Evolutionary conservation across 2,329 filamentous ascomycete species (phyloP).

Genomic region (Stromatinia cepivora): DNA sequence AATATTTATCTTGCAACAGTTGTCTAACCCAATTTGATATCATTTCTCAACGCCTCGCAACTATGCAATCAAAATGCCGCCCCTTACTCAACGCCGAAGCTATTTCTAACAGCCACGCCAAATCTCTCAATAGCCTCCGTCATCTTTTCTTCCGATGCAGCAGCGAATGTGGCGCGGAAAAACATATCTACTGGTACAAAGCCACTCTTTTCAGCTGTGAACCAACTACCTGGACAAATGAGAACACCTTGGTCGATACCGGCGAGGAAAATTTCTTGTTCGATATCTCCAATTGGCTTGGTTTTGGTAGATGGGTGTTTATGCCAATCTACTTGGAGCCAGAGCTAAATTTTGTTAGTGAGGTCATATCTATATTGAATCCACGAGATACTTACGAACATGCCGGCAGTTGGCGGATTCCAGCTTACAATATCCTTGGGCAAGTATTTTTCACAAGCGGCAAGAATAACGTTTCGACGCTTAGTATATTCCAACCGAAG

Average conservation of each 20-base stretch:
- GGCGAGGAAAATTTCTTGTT: constrained; percentile 81
- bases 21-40: constrained; percentile 13
- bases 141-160: constrained; percentile 71
- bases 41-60: constrained; percentile 5
- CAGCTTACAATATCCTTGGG: constrained; percentile 75
- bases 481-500: constrained; percentile 78
- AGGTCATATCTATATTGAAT: neutral
- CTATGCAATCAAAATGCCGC: neutral
- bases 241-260: constrained; percentile 77
- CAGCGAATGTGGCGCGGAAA: constrained; percentile 88
- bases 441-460: constrained; percentile 76
- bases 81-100: constrained; percentile 48
- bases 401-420: constrained; percentile 79
- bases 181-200: constrained; percentile 57
- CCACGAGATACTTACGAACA: constrained; percentile 54
- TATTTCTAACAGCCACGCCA: constrained; percentile 67
- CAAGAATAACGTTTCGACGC: constrained; percentile 73
- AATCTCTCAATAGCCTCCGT: constrained; percentile 72
- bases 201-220: constrained; percentile 69
- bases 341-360: constrained; percentile 52
- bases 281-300: constrained; percentile 64
- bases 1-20: constrained; percentile 2
- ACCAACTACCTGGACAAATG: constrained; percentile 86
- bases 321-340: constrained; percentile 68
- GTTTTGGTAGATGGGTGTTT: constrained; percentile 61